Evolutionary conservation across 192 early-diverging fungal species (phyloP), one percentile per base, ranked within the genome.

Genomic region (Coemansia sp.): DNA sequence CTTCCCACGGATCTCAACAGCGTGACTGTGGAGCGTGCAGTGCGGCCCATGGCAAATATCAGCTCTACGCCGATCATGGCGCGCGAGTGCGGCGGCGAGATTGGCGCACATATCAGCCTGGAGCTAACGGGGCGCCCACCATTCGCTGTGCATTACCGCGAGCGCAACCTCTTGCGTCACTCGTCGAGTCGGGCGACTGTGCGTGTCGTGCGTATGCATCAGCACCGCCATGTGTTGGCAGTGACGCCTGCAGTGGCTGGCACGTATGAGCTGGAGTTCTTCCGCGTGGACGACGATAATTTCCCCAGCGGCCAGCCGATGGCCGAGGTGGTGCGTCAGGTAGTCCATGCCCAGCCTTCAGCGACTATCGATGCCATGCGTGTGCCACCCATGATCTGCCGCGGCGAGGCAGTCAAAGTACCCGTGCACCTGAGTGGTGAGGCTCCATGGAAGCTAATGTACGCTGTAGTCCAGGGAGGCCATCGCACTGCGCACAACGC

Each of bases 391-490:
- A 36, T 38, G 1, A 62, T 67, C 6, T 83, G 81, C 57, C 43
- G 58, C 39, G 81, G 67, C 56, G 67, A 83, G 22, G 46, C 49
- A 1, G 54, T 73, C 4, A 60, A 64, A 41, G 62, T 88, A 6
- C 82, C 80, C 2, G 73, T 90, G 57, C 45, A 58, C 3, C 73
- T 90, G 53, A 66, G 81, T 40, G 89, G 87, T 25, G 70, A 81
- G 37, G 83, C 65, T 1, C 86, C 87, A 5, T 89, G 77, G 79
- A 66, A 82, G 45, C 70, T 88, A 38, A 70, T 57, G 3, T 83
- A 78, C 67, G 61, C 65, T 29, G 42, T 83, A 4, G 67, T 71
- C 0, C 62, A 83, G 49, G 72, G 68, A 31, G 49, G 57, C 46
- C 63, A 64, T 6, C 66, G 68, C 17, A 56, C 36, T 3, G 27